A percentile compares a stretch with the other conserved stretches of the same genome.
Conservation (phyloP, 257 asterid species). For the Phtheirospermum japonicum region DNA sequence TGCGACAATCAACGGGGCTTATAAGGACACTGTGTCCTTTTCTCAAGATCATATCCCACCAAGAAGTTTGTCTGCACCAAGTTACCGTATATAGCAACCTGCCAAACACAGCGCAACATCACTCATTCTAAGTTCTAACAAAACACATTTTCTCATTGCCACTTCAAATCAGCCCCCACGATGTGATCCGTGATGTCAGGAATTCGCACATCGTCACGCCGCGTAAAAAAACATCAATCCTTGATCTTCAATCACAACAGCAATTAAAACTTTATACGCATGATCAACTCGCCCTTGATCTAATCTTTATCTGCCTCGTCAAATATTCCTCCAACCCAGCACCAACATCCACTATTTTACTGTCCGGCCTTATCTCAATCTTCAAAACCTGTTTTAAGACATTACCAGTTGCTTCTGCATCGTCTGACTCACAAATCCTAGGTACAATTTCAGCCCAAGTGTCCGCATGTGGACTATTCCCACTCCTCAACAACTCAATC, state of each 20-base stretch:
- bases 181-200: no score
- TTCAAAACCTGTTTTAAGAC: conserved; percentile 43
- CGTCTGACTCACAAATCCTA: conserved; percentile 47
- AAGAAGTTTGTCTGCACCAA: no score
- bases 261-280: background rate
- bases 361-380: conserved; percentile 60
- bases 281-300: conserved; percentile 39
- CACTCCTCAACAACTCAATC: conserved; percentile 46
- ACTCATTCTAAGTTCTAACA: no score
- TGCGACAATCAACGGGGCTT: no score
- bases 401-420: conserved; percentile 33
- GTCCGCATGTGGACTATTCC: conserved; percentile 51
- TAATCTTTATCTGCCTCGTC: conserved; percentile 44
- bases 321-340: conserved; percentile 60
- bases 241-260: background rate
- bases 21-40: no score
- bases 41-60: no score
- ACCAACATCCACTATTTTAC: conserved; percentile 66
- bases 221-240: no score
- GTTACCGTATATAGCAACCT: no score
- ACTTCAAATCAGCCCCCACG: no score
- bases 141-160: no score
- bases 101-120: no score
- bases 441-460: conserved; percentile 78
- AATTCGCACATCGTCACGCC: no score